Conservation (phyloP, 371 early-diverging fungal genomes). For the Phascolomyces articulosus region DNA sequence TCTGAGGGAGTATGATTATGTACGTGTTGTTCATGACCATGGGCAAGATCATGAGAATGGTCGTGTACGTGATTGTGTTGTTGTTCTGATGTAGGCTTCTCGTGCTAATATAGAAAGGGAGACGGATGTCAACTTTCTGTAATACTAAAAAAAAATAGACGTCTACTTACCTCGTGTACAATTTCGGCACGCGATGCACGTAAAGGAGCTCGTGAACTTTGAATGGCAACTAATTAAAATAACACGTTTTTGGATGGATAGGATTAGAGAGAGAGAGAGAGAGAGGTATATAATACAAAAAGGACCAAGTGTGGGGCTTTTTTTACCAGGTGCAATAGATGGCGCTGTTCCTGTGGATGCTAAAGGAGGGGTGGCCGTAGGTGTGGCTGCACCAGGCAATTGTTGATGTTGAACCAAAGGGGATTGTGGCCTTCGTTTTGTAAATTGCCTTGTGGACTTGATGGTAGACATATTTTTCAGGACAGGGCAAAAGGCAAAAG, state of each 20-base stretch:
- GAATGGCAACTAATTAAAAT: constrained; percentile 6
- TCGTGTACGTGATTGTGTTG: not conserved
- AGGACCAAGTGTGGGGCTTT: not conserved
- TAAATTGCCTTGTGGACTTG: constrained; percentile 28
- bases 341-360: constrained; percentile 5
- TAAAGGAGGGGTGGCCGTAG: not conserved
- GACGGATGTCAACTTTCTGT: not conserved
- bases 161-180: not conserved
- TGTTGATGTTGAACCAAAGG: constrained; percentile 15
- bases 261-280: too few relatives aligned
- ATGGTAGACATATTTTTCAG: not conserved
- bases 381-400: not conserved
- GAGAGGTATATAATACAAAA: too few relatives aligned
- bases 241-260: not conserved
- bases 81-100: too few relatives aligned
- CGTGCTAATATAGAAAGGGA: not conserved
- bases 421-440: constrained; percentile 22
- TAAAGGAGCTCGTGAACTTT: constrained; percentile 13
- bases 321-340: constrained; percentile 14
- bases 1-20: constrained; percentile 4
- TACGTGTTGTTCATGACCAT: not conserved
- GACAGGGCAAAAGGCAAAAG: too few relatives aligned
- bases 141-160: not conserved
- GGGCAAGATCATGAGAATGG: not conserved
- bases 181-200: constrained; percentile 1